Evolutionary conservation across 495 filamentous ascomycete species (phyloP).

Genomic region (Lophiotrema nucula): DNA sequence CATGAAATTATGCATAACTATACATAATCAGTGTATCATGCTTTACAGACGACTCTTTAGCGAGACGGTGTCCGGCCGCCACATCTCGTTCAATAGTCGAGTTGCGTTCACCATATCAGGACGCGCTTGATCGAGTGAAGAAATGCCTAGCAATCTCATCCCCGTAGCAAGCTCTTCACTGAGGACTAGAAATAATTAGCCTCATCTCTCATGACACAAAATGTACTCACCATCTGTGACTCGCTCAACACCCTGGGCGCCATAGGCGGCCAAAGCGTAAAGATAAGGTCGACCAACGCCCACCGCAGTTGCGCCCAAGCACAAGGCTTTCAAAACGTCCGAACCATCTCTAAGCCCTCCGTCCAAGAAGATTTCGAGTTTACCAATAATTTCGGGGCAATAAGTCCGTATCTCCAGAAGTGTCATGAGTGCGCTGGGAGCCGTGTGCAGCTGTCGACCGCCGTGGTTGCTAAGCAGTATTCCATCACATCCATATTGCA

Average conservation of each 20-base stretch:
- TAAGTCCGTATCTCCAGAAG: conserved; percentile 27
- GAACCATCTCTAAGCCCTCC: conserved; percentile 22
- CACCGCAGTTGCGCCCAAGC: conserved; percentile 25
- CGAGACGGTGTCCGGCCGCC: conserved; percentile 1
- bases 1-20: too few species aligned
- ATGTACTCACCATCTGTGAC: conserved; percentile 20
- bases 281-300: conserved; percentile 25
- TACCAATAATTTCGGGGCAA: conserved; percentile 25
- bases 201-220: neutral
- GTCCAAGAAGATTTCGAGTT: conserved; percentile 24
- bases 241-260: conserved; percentile 20
- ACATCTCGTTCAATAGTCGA: conserved; percentile 27
- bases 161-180: conserved; percentile 22
- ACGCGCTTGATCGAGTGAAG: conserved; percentile 14
- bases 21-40: too few species aligned
- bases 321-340: conserved; percentile 27
- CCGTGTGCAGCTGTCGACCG: conserved; percentile 22
- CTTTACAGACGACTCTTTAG: conserved; percentile 15
- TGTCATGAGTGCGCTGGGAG: conserved; percentile 22
- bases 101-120: conserved; percentile 27
- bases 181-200: conserved; percentile 11
- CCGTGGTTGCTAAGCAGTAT: conserved; percentile 30
- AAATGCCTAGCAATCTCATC: conserved; percentile 29
- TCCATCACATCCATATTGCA: conserved; percentile 16
- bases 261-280: conserved; percentile 29